Conservation (phyloP, 2,329 filamentous ascomycete genomes). For the Hymenoscyphus infarciens region DNA sequence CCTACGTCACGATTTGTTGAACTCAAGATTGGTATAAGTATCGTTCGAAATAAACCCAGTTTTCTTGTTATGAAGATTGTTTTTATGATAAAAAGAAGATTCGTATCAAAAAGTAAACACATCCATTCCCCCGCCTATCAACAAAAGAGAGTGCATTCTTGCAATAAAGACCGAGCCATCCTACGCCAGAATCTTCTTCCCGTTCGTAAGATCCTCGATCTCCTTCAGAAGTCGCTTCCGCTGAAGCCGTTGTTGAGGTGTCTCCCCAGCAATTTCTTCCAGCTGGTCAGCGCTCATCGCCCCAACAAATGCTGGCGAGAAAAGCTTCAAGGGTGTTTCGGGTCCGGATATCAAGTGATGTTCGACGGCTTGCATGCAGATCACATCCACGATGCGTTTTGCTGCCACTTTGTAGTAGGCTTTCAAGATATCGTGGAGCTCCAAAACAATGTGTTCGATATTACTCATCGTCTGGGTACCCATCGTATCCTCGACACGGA, state of each 20-base stretch:
- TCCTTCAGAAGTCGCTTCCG: conserved; percentile 9
- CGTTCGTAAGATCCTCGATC: conserved; percentile 1
- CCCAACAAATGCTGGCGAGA: conserved; percentile 37
- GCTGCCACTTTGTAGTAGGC: conserved; percentile 60
- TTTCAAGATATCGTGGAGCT: conserved; percentile 57
- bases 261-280: conserved; percentile 15
- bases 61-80: no score
- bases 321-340: conserved; percentile 35
- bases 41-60: no score
- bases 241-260: neutral
- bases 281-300: conserved; percentile 22
- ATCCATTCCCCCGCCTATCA: no score
- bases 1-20: no score
- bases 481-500: no score
- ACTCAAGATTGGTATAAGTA: no score
- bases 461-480: no score
- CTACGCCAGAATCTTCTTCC: conserved; percentile 4
- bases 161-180: no score
- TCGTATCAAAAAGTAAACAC: no score
- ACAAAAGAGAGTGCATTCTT: no score
- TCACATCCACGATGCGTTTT: conserved; percentile 51
- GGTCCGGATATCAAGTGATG: neutral
- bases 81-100: no score
- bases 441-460: conserved; percentile 40
- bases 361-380: conserved; percentile 8